Evolutionary conservation across 148 eudicot species (phyloP).

Genomic region (Vaccinium darrowii): DNA sequence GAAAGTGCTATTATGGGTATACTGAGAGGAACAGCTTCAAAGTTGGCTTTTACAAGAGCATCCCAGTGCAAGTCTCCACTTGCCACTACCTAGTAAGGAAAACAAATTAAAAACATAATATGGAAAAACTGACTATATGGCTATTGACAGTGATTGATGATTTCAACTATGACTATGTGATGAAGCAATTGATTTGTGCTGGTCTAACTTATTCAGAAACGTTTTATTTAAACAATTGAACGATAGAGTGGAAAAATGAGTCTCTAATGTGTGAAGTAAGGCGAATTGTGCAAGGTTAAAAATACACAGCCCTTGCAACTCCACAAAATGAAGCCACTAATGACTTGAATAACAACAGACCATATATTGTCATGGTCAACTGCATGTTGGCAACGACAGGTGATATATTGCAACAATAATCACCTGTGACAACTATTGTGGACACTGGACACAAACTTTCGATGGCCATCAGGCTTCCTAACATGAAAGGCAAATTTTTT

Average conservation of each 20-base stretch:
- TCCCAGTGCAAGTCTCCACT: slow-evolving; percentile 83
- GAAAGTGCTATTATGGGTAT: slow-evolving; percentile 88
- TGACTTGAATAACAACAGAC: not conserved
- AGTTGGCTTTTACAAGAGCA: slow-evolving; percentile 79
- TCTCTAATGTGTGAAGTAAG: not conserved
- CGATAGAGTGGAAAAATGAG: not conserved
- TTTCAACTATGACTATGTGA: not conserved
- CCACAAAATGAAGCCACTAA: not conserved
- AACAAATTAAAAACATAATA: not conserved
- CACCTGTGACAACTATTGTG: not conserved
- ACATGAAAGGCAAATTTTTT: not conserved
- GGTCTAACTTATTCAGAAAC: no score
- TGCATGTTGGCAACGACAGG: not conserved
- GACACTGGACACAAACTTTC: no score
- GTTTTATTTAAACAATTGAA: not conserved
- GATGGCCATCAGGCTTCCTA: not conserved
- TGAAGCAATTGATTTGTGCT: not conserved
- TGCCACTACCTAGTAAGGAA: slow-evolving; percentile 59
- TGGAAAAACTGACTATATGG: not conserved
- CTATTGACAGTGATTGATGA: not conserved
- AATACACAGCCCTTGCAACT: not conserved
- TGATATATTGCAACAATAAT: not conserved
- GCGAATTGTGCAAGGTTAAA: not conserved
- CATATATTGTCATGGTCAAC: not conserved
- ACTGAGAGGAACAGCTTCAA: slow-evolving; percentile 79